Percentiles rank a stretch among this genome's conserved stretches.
Conservation (phyloP, 768 basidiomycete genomes). For the Gelatoporia subvermispora region DNA sequence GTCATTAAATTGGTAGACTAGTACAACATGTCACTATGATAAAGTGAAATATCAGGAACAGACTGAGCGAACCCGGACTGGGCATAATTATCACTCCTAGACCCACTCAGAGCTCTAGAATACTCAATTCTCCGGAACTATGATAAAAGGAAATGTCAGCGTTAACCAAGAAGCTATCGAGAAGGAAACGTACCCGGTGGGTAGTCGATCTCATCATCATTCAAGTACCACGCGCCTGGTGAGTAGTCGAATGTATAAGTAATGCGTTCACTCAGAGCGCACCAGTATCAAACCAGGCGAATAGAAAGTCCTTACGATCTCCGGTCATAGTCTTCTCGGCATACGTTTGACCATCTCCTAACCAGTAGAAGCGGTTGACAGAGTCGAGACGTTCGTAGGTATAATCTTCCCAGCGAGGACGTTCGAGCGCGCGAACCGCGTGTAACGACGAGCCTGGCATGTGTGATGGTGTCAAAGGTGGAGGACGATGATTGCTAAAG, state of each 20-base stretch:
- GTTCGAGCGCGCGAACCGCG: slow-evolving; percentile 39
- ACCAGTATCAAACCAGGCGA: background rate
- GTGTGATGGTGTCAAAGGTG: background rate
- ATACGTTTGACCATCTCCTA: slow-evolving; percentile 56
- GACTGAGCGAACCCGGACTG: too few species aligned
- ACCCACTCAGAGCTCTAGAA: too few species aligned
- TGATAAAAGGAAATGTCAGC: background rate
- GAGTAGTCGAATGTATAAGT: background rate
- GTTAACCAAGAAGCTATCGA: background rate
- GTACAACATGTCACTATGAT: too few species aligned
- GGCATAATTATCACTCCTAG: too few species aligned
- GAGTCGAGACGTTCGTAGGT: slow-evolving; percentile 43
- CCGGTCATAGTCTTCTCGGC: slow-evolving; percentile 39
- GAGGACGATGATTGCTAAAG: background rate
- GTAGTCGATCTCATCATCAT: slow-evolving; percentile 33
- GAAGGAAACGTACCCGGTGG: slow-evolving; percentile 36
- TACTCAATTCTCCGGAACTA: too few species aligned
- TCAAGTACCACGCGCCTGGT: slow-evolving; percentile 43
- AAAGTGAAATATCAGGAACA: too few species aligned
- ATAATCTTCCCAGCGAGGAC: slow-evolving; percentile 65
- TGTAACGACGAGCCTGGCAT: slow-evolving; percentile 46
- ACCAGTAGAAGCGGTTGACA: slow-evolving; percentile 49
- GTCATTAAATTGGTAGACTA: too few species aligned
- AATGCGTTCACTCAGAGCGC: background rate
- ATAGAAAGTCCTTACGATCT: slow-evolving; percentile 14